Evolutionary conservation across 148 eudicot genomes (phyloP).

Genomic region (Gaultheria prostrata): DNA sequence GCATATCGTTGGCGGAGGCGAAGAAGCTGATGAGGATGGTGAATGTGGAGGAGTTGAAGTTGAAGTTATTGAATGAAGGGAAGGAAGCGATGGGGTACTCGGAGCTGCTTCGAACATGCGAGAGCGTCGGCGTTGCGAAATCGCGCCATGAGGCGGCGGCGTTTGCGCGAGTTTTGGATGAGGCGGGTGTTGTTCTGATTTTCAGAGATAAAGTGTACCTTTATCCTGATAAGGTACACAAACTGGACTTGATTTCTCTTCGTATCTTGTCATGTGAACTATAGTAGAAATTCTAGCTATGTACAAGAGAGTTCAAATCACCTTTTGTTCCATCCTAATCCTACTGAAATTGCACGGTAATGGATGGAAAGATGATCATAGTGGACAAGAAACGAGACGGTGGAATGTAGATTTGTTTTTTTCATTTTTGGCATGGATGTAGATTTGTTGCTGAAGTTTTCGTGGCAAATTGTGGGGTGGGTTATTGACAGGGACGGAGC

Average conservation of each 20-base stretch:
- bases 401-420: background rate
- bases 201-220: constrained; percentile 81
- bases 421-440: too few relatives aligned
- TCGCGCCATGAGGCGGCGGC: constrained; percentile 56
- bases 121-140: constrained; percentile 61
- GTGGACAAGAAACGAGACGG: background rate
- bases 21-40: constrained; percentile 74
- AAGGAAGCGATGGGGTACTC: constrained; percentile 62
- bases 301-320: too few relatives aligned
- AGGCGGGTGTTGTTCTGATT: constrained; percentile 81
- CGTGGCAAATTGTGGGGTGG: too few relatives aligned
- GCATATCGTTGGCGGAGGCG: constrained; percentile 59
- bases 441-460: too few relatives aligned
- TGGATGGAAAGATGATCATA: too few relatives aligned
- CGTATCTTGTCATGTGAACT: background rate
- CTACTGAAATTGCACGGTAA: too few relatives aligned
- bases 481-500: too few relatives aligned
- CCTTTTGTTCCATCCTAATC: too few relatives aligned
- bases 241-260: background rate
- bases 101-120: constrained; percentile 62
- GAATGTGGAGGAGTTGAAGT: constrained; percentile 69
- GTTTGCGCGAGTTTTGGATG: constrained; percentile 72
- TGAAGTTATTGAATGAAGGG: constrained; percentile 53
- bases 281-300: too few relatives aligned
- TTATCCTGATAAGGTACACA: constrained; percentile 75